Evolutionary conservation across 2,329 filamentous ascomycete species (phyloP), one percentile per base, ranked within the genome.

Genomic region (Fusarium decemcellulare): DNA sequence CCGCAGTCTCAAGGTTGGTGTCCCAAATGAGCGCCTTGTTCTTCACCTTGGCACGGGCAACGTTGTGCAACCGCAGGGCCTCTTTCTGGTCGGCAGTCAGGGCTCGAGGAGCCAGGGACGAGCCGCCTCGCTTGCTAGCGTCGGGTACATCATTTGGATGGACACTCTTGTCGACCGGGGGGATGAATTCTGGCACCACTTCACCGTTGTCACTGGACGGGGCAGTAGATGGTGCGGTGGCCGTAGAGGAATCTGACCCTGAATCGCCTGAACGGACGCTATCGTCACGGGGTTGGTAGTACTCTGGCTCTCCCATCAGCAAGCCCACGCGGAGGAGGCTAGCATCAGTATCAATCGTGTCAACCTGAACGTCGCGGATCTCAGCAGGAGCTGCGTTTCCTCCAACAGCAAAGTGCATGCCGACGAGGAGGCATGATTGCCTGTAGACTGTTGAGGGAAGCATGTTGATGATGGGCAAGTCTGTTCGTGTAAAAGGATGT

Each of bases 21-120:
- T 70, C 65, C 73, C 73, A 75, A 1, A 50, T 16, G 1, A 75
- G 51, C 0, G 47, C 27, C 27, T 55, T 59, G 12, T 72, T 39
- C 10, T 67, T 69, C 27, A 68, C 72, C 37, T 66, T 69, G 1
- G 34, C 18, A 2, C 73, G 70, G 9, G 67, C 68, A 5, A 23
- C 61, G 2, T 75, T 75, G 11, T 75, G 73, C 6, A 61, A 40
- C 3, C 54, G 52, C 1, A 75, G 23, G 0, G 62, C 65, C 14
- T 61, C 60, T 11, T 42, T 55, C 48, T 74, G 61, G 3, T 74
- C 73, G 6, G 63, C 52, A 5, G 29, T 63, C 27, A 75, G 46
- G 0, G 67, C 71, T 12, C 71, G 53, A 0, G 62, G n/a, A 16
- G 55, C 39, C 1, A 72, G 30, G 8, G 53, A 11, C 2, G 46